Evolutionary conservation across 1,284 basidiomycete species (phyloP).

Genomic region (Trichosporon coremiiforme): DNA sequence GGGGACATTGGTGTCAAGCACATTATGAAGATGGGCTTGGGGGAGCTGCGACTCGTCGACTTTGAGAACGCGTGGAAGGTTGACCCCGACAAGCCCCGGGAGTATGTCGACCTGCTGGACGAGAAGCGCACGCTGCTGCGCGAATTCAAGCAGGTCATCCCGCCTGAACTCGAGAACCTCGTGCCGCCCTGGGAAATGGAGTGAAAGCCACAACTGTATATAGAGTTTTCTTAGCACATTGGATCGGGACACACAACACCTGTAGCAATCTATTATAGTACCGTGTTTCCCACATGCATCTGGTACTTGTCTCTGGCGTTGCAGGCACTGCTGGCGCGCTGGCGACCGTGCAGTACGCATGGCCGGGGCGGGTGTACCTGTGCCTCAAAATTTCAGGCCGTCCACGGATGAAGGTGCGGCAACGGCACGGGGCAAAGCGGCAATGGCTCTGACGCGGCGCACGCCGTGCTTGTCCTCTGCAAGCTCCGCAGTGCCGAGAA

Average conservation of each 20-base stretch:
- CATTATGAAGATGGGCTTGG: not conserved
- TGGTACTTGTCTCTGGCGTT: not conserved
- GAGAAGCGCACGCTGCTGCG: conserved; percentile 19
- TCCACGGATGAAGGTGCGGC: not conserved
- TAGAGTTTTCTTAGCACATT: not conserved
- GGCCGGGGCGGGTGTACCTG: no score
- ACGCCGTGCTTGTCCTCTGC: not conserved
- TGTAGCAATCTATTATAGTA: no score
- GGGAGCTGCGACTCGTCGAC: conserved; percentile 14
- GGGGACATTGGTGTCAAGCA: conserved; percentile 21
- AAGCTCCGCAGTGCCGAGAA: not conserved
- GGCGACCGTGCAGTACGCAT: not conserved
- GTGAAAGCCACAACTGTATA: not conserved
- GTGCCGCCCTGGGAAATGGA: conserved; percentile 23
- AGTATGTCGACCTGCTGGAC: conserved; percentile 22
- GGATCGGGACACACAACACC: not conserved
- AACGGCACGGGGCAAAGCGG: not conserved
- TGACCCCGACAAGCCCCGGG: conserved; percentile 1
- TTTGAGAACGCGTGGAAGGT: conserved; percentile 21
- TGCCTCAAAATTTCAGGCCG: not conserved
- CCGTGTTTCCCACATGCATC: conserved; percentile 2
- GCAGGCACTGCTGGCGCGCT: no score
- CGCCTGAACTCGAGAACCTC: conserved; percentile 17
- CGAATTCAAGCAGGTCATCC: conserved; percentile 21
- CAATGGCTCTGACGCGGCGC: not conserved